Percentiles rank a stretch among this genome's conserved stretches.
Conservation (phyloP, 371 early-diverging fungal genomes). For the Rhizomucor pusillus region DNA sequence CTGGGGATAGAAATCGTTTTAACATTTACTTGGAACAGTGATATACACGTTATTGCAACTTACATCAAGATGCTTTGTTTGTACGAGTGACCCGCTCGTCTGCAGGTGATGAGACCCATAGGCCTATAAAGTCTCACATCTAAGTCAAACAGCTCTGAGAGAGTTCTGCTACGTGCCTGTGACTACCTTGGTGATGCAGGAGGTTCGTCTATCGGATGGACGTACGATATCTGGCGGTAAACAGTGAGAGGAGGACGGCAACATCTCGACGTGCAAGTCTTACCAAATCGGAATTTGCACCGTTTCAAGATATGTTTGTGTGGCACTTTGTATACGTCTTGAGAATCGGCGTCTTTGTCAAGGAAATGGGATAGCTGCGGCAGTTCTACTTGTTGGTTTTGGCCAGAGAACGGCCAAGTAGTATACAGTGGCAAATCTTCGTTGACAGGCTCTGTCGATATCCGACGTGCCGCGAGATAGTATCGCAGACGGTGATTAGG, state of each 20-base stretch:
- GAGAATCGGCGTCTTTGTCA: conserved; percentile 41
- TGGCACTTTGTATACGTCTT: conserved; percentile 52
- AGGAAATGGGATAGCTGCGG: conserved; percentile 31
- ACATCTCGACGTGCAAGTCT: neutral
- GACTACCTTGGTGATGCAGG: conserved; percentile 72
- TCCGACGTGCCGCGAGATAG: conserved; percentile 60
- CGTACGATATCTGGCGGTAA: conserved; percentile 53
- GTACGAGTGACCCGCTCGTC: conserved; percentile 67
- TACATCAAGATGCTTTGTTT: conserved; percentile 47
- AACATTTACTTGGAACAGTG: no score
- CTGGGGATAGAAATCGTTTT: conserved; percentile 12
- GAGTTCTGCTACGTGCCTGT: conserved; percentile 15
- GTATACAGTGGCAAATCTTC: conserved; percentile 24
- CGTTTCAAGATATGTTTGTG: conserved; percentile 62
- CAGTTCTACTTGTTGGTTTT: conserved; percentile 16
- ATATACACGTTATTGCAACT: conserved; percentile 1
- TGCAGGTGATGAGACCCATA: conserved; percentile 70
- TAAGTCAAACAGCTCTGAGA: conserved; percentile 8
- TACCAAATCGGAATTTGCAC: conserved; percentile 69
- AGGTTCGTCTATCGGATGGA: conserved; percentile 45
- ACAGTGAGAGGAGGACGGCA: neutral
- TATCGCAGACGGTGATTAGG: conserved; percentile 72
- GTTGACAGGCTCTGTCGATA: conserved; percentile 14
- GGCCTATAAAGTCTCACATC: conserved; percentile 29
- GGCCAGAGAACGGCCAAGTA: conserved; percentile 54